These are phyloP conservation scores for Yamadazyma akitaensis DNA, from an alignment of 805 yeast species.

Conservation along the genomic window DNA sequence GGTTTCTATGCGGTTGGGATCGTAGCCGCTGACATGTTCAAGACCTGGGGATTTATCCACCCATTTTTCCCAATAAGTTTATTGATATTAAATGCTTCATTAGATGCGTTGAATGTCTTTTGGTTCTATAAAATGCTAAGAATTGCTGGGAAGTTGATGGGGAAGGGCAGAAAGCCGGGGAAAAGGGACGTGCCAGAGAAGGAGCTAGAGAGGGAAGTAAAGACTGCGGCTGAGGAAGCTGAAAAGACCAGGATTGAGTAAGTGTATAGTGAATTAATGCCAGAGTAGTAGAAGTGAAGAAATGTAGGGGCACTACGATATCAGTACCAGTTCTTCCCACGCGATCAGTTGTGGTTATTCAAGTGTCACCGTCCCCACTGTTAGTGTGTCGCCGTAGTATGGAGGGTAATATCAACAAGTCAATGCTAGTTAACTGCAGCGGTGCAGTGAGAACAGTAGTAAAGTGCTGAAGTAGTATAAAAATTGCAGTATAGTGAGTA, in stretches of 20 bases:
- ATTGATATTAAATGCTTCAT: slow-evolving; percentile 54
- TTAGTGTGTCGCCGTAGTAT: too few species aligned
- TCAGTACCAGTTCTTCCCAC: too few species aligned
- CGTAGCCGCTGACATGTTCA: slow-evolving; percentile 48
- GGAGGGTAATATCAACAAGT: too few species aligned
- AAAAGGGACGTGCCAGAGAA: slow-evolving; percentile 14
- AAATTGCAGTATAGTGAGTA: too few species aligned
- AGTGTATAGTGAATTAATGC: too few species aligned
- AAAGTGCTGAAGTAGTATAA: too few species aligned
- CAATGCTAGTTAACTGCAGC: too few species aligned
- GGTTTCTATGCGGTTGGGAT: slow-evolving; percentile 70
- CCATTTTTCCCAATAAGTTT: slow-evolving; percentile 46
- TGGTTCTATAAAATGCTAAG: slow-evolving; percentile 90
- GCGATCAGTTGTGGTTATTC: too few species aligned
- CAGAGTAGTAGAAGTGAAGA: too few species aligned
- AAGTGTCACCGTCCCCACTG: too few species aligned
- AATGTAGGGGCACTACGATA: too few species aligned
- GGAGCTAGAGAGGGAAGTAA: slow-evolving; percentile 11
- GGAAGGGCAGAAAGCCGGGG: slow-evolving; percentile 6
- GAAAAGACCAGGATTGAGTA: not conserved
- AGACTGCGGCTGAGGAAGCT: not conserved
- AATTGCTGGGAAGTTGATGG: slow-evolving; percentile 60
- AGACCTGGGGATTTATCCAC: slow-evolving; percentile 44
- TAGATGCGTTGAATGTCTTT: slow-evolving; percentile 66
- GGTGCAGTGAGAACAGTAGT: too few species aligned